These are phyloP conservation scores for Coemansia sp. DNA, from an alignment of 192 early-diverging fungal species.

Conservation along the genomic window DNA sequence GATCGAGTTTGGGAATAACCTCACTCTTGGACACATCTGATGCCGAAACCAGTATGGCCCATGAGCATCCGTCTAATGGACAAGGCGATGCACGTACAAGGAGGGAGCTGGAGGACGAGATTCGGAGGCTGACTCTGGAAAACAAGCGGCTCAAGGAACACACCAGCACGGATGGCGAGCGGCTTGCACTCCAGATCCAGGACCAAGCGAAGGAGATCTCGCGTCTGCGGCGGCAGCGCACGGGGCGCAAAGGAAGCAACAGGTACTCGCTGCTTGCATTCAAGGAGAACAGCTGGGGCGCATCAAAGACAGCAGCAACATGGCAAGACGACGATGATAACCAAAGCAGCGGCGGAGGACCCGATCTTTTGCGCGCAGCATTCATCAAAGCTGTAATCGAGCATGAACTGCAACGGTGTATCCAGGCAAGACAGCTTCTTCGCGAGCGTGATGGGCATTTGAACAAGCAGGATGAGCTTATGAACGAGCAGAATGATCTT, in stretches of 20 bases:
- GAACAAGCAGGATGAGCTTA: constrained; percentile 42
- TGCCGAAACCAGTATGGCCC: not conserved
- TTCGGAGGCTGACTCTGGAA: constrained; percentile 21
- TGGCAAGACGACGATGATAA: not conserved
- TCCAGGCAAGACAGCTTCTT: constrained; percentile 42
- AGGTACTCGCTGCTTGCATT: constrained; percentile 41
- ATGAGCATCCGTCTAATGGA: not conserved
- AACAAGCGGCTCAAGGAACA: constrained; percentile 13
- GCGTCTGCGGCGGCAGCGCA: constrained; percentile 37
- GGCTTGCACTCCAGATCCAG: constrained; percentile 41
- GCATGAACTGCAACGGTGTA: constrained; percentile 48
- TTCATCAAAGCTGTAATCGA: constrained; percentile 47
- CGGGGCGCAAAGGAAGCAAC: constrained; percentile 34
- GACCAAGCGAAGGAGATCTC: constrained; percentile 47
- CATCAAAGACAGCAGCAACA: constrained; percentile 17
- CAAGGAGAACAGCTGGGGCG: constrained; percentile 39
- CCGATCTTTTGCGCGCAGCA: constrained; percentile 44
- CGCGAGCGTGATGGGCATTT: constrained; percentile 45
- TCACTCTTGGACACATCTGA: not conserved
- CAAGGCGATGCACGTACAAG: not conserved
- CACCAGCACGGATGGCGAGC: constrained; percentile 27
- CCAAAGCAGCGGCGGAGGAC: constrained; percentile 11
- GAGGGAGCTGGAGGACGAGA: constrained; percentile 26
- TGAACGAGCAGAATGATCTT: constrained; percentile 49
- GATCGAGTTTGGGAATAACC: constrained; percentile 11